A percentile compares a stretch with the other conserved stretches of the same genome.
These are phyloP conservation scores for Balansia obtecta DNA, from an alignment of 2,329 filamentous ascomycete genomes.

Conservation along the genomic window DNA sequence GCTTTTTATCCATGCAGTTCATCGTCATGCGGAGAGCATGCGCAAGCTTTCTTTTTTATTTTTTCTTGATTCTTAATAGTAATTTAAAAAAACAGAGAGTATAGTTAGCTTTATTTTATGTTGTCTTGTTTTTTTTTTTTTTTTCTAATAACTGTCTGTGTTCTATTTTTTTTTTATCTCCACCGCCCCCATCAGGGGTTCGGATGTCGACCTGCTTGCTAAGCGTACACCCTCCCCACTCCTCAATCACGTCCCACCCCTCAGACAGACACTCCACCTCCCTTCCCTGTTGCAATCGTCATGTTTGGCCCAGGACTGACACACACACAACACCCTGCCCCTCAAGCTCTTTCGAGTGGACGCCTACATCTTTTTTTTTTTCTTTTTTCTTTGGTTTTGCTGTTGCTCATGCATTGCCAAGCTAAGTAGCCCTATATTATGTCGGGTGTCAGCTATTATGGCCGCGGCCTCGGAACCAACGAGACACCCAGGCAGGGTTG, in stretches of 20 bases:
- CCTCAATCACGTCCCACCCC: neutral
- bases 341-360: neutral
- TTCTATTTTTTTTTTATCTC: neutral
- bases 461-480: constrained; percentile 2
- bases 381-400: neutral
- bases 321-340: neutral
- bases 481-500: neutral
- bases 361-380: neutral
- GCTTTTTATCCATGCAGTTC: neutral
- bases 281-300: no score
- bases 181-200: neutral
- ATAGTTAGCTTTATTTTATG: no score
- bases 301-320: neutral
- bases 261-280: no score
- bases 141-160: no score
- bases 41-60: neutral
- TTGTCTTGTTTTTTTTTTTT: no score
- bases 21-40: neutral
- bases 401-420: constrained; percentile 4
- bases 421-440: constrained; percentile 8
- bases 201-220: neutral
- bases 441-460: constrained; percentile 1
- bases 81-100: no score
- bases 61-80: no score
- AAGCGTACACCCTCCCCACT: neutral